Evolutionary conservation across 23 red algal genomes (phyloP), one percentile per base, ranked within the genome.

Genomic region (Gracilaria domingensis): DNA sequence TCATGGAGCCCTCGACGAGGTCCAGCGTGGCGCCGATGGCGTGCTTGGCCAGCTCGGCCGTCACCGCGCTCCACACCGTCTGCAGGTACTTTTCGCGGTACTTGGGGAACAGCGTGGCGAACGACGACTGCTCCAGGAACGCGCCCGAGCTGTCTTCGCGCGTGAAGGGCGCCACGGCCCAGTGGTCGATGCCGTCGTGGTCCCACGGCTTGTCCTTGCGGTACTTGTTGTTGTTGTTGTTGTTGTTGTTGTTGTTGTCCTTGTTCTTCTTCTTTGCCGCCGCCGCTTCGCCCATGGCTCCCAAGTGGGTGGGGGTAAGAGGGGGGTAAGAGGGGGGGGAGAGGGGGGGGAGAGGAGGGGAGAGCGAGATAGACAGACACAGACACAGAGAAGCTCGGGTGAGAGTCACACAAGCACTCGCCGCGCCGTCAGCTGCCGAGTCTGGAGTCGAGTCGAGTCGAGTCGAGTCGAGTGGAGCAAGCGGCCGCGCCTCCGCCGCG

Each of bases 151-250:
- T 40, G 59, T 99, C 56, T 32, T 96, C 87, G 14, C 60, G 71
- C 39, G 75, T 95, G 87, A 99, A 99, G 28, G 60, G 61, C 37
- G 88, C 87, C 32, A 94, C 79, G 60, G 88, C 88, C 96, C 96
- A 98, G 89, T 98, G 96, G 84, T 98, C 96, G 74, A 98, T 98
- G 37, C 93, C 96, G 26, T 91, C 96, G 70, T 90, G 82, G 90
- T 98, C 96, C 97, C 97, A 99, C 25, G 97, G 97, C 65, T 99
- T 99, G 36, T 93, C 90, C 87, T 92, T 90, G 14, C 94, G 88
- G 67, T 99, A 93, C 58, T 88, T 93, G 64, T 84, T 73, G 48
- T 94, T 96, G 49, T 54, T 48, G 0, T 37, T 37, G 56, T 18
- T 25, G 18, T 4, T 25, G 18, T 20, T n/a, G n/a, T 18, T 32